phyloP scores from a whole-genome alignment of 495 filamentous ascomycete species.

The Trichocladium uniseriatum region DNA sequence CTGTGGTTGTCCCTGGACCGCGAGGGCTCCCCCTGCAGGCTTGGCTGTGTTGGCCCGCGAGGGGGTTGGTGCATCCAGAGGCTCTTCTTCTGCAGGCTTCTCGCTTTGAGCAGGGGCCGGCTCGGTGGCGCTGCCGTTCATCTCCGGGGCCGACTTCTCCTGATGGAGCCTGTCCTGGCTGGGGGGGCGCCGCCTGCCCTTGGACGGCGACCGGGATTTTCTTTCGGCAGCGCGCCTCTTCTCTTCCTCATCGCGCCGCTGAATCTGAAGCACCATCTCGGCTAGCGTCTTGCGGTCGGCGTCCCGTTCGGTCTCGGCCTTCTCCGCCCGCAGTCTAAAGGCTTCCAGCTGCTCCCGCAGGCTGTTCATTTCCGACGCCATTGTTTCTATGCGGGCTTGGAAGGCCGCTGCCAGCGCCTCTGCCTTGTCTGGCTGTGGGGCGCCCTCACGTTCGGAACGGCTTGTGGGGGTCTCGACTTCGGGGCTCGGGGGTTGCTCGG shows the following conservation, averaged over 20 bases:
- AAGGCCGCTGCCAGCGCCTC: constrained; percentile 42
- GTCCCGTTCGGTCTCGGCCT: constrained; percentile 64
- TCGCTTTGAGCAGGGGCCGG: constrained; percentile 3
- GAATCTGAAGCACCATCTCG: constrained; percentile 81
- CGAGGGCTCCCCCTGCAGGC: constrained; percentile 20
- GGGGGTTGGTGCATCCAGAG: constrained; percentile 16
- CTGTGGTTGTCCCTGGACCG: constrained; percentile 18
- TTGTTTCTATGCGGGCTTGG: constrained; percentile 65
- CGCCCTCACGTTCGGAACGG: constrained; percentile 17
- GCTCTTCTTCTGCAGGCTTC: constrained; percentile 12
- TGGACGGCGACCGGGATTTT: constrained; percentile 16
- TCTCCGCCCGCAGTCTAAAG: constrained; percentile 68
- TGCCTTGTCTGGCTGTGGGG: constrained; percentile 33
- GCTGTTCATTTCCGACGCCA: constrained; percentile 75
- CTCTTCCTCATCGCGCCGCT: constrained; percentile 51
- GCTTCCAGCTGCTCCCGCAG: constrained; percentile 70
- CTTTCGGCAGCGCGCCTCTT: constrained; percentile 23
- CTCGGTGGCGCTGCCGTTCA: constrained; percentile 14
- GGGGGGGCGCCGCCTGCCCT: constrained; percentile 6
- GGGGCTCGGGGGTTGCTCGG: constrained; percentile 21
- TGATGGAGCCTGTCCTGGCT: background rate
- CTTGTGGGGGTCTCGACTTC: constrained; percentile 15
- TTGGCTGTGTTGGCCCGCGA: constrained; percentile 38
- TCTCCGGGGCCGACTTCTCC: background rate
- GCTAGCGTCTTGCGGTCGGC: constrained; percentile 61